These are phyloP conservation scores for Cercospora sesami DNA, from an alignment of 2,329 filamentous ascomycete genomes.

Conservation along the genomic window DNA sequence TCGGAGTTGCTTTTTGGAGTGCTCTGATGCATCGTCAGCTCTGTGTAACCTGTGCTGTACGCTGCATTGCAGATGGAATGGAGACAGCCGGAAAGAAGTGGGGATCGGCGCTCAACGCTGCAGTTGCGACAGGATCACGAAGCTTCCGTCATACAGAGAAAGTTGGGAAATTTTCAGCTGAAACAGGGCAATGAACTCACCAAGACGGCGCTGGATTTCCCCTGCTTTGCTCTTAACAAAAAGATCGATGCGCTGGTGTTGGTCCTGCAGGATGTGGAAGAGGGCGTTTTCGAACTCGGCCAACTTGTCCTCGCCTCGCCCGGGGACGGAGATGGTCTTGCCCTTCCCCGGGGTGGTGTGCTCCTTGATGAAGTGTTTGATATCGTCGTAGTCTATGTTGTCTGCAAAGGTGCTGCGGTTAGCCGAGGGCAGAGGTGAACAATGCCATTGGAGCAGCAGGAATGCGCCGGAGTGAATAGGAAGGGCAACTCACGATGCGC, in stretches of 20 bases:
- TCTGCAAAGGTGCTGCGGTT: constrained; percentile 50
- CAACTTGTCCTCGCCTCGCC: constrained; percentile 55
- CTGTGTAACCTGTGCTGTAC: neutral
- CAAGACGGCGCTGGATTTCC: constrained; percentile 69
- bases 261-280: constrained; percentile 67
- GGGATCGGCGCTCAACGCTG: constrained; percentile 5
- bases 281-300: constrained; percentile 70
- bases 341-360: constrained; percentile 72
- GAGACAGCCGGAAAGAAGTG: constrained; percentile 10
- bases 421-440: neutral
- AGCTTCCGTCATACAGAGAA: neutral
- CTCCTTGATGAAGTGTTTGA: constrained; percentile 81
- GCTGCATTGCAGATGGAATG: neutral
- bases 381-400: constrained; percentile 85
- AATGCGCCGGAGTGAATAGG: neutral
- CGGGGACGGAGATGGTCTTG: constrained; percentile 71
- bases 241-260: constrained; percentile 74
- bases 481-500: constrained; percentile 60
- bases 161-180: constrained; percentile 3
- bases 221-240: constrained; percentile 79
- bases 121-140: constrained; percentile 4
- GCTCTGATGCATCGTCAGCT: constrained; percentile 24
- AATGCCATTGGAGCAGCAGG: neutral
- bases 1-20: constrained; percentile 35
- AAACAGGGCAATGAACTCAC: constrained; percentile 47